Evolutionary conservation across 306 rosid genomes (phyloP), one percentile per base, ranked within the genome.

Genomic region (Oemleria cerasiformis): DNA sequence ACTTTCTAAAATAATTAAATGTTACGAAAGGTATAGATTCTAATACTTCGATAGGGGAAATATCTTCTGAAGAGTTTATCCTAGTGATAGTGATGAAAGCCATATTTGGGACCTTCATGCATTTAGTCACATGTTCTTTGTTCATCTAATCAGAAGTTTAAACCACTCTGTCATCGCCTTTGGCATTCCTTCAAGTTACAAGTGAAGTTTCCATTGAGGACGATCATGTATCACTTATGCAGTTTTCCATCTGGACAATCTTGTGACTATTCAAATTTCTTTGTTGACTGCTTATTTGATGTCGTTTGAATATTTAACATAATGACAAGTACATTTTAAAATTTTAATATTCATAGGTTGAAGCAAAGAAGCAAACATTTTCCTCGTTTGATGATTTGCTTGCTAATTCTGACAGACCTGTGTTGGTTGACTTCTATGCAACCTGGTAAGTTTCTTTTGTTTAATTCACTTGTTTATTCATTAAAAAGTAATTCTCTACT

Each of bases 391-490:
- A 94, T 38, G 98, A 94, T 68, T 83, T 94, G 84, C 82, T 94
- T 75, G 79, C 80, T 20, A 86, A 85, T 70, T 72, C 94, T 36
- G 96, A 86, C 13, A 94, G 82, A 68, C 97, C 97, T 44, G 92
- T 94, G 7, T 68, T 94, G 75, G 97, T 94, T 65, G 98, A 94
- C 88, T 94, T 94, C 83, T 94, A 94, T 78, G 98, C 98, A 5
- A 91, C 98, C 73, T 94, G 98, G 98, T 91, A 71, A 77, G 78
- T 47, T 66, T 53, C 36, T 45, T 66, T 36, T 45, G 8, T 62
- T 25, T 48, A 16, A 56, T 36, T 47, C 16, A 19, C 20, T 56
- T 54, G 67, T 54, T 56, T 20, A 56, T 23, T 8, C 11, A 55
- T 34, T 30, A 4, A 12, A 34, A 25, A 9, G 59, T n/a, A 54